Percentiles rank a stretch among this genome's conserved stretches.
Evolutionary conservation across 2,329 filamentous ascomycete species (phyloP).

Genomic region (Neobulgaria alba): DNA sequence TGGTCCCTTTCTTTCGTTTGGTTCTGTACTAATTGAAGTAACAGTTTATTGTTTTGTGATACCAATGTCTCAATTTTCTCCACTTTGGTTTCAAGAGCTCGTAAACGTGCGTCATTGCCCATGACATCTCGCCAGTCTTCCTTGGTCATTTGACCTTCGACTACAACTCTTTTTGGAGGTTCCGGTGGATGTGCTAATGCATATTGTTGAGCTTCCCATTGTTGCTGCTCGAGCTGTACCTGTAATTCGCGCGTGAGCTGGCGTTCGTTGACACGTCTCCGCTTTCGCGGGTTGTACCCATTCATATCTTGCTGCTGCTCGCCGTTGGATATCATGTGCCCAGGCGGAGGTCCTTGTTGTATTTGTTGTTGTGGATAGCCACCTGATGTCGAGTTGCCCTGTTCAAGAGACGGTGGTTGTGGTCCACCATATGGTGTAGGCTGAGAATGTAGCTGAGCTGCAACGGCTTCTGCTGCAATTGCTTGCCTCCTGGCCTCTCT

Average conservation of each 20-base stretch:
- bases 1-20: slow-evolving; percentile 22
- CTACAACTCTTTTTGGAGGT: slow-evolving; percentile 23
- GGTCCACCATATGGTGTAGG: slow-evolving; percentile 12
- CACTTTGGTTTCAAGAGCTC: slow-evolving; percentile 25
- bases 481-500: slow-evolving; percentile 26
- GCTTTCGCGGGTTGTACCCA: slow-evolving; percentile 23
- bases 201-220: slow-evolving; percentile 9
- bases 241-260: slow-evolving; percentile 19
- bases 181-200: slow-evolving; percentile 17
- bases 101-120: slow-evolving; percentile 27
- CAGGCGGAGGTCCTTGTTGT: slow-evolving; percentile 3
- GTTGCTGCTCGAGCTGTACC: slow-evolving; percentile 20
- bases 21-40: slow-evolving; percentile 24
- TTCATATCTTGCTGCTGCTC: slow-evolving; percentile 18
- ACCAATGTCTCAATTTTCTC: slow-evolving; percentile 27
- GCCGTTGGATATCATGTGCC: slow-evolving; percentile 7
- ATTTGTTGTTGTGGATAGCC: slow-evolving; percentile 12
- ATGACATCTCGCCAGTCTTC: slow-evolving; percentile 29
- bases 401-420: slow-evolving; percentile 5
- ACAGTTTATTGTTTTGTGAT: slow-evolving; percentile 27
- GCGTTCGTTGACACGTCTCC: slow-evolving; percentile 22
- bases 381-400: slow-evolving; percentile 7
- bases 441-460: slow-evolving; percentile 2
- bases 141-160: slow-evolving; percentile 27
- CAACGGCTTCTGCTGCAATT: slow-evolving; percentile 23